phyloP scores from a whole-genome alignment of 2,329 filamentous ascomycete species.

The Fonsecaea monophora region DNA sequence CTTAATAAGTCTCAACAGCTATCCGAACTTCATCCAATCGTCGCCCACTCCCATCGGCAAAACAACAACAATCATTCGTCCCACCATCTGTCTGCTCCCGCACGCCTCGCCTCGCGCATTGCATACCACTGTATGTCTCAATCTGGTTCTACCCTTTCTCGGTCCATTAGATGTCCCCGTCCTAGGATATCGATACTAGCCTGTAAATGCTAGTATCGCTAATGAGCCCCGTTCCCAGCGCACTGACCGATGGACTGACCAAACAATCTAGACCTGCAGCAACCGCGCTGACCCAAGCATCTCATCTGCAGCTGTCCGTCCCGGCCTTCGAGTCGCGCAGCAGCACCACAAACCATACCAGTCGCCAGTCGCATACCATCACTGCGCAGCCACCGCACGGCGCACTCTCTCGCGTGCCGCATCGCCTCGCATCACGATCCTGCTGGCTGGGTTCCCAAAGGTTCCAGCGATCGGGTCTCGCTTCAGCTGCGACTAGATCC shows the following conservation, averaged over 20 bases:
- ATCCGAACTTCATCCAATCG: constrained; percentile 25
- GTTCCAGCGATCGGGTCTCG: constrained; percentile 18
- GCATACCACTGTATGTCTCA: constrained; percentile 17
- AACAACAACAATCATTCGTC: constrained; percentile 30
- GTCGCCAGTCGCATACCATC: constrained; percentile 24
- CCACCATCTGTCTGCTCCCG: constrained; percentile 10
- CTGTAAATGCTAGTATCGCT: constrained; percentile 18
- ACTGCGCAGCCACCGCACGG: constrained; percentile 14
- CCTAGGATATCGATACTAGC: constrained; percentile 26
- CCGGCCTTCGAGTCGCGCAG: constrained; percentile 29
- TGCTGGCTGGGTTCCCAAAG: constrained; percentile 7
- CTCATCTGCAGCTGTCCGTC: constrained; percentile 36
- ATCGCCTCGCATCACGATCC: constrained; percentile 21
- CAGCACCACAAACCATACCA: constrained; percentile 3
- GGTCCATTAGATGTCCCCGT: constrained; percentile 11
- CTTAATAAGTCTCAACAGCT: constrained; percentile 5
- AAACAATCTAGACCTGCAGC: constrained; percentile 20
- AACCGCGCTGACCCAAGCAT: neutral
- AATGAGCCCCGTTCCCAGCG: constrained; percentile 21
- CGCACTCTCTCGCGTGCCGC: constrained; percentile 13
- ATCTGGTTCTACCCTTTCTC: constrained; percentile 11
- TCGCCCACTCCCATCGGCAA: constrained; percentile 17
- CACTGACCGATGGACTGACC: constrained; percentile 17
- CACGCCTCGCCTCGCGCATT: constrained; percentile 27
- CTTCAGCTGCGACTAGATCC: constrained; percentile 15